phyloP scores from a whole-genome alignment of 164 flowering plant species.

The Dillenia turbinata region DNA sequence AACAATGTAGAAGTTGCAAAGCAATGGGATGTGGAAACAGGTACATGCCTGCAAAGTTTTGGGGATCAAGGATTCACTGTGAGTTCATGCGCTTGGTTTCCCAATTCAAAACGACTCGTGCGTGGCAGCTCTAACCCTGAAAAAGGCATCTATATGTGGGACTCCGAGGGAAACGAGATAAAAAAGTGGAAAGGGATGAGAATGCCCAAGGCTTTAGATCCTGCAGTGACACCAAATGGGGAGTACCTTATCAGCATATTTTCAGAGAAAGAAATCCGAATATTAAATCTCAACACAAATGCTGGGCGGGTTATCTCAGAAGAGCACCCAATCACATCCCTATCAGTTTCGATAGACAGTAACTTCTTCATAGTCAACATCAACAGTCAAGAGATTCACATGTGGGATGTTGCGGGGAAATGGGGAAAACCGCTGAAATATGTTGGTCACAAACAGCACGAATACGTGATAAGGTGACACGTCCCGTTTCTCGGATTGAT shows the following conservation, averaged over 20 bases:
- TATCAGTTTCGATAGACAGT: conserved; percentile 69
- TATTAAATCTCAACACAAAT: conserved; percentile 51
- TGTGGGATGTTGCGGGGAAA: conserved; percentile 75
- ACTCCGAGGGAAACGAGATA: conserved; percentile 69
- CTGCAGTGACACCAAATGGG: conserved; percentile 83
- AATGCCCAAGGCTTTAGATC: conserved; percentile 77
- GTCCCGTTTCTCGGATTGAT: too few species aligned
- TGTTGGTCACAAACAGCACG: conserved; percentile 68
- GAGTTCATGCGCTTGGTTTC: conserved; percentile 95
- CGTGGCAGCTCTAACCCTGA: conserved; percentile 80
- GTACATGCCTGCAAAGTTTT: conserved; percentile 71
- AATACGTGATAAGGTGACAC: conserved; percentile 81
- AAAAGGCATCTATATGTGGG: conserved; percentile 86
- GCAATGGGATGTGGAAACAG: conserved; percentile 90
- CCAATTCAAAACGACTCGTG: conserved; percentile 69
- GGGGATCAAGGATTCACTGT: conserved; percentile 56
- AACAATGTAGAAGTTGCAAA: conserved; percentile 74
- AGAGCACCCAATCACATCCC: conserved; percentile 70
- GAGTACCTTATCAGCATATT: conserved; percentile 56
- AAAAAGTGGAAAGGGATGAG: conserved; percentile 75
- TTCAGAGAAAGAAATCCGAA: conserved; percentile 64
- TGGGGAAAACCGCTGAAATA: conserved; percentile 50
- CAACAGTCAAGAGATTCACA: conserved; percentile 81
- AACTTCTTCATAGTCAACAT: conserved; percentile 68
- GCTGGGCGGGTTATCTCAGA: conserved; percentile 60